Conservation (phyloP, 805 yeast genomes). For the Saccharomycopsis fibuligera region DNA sequence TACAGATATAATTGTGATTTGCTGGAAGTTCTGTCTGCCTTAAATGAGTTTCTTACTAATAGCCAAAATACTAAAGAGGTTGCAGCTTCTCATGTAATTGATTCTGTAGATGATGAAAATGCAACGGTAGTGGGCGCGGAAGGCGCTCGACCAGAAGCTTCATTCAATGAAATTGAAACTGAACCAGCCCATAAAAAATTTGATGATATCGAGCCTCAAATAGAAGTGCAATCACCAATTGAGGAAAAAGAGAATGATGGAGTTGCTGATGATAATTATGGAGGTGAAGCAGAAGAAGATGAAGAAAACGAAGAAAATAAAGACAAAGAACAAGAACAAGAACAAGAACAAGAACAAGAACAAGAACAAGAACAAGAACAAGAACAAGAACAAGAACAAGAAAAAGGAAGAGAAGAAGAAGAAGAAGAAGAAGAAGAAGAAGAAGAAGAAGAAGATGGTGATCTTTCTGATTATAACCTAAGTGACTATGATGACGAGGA, state of each 20-base stretch:
- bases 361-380: background rate
- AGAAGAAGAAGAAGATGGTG: slow-evolving; percentile 1
- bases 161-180: background rate
- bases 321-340: too few species aligned
- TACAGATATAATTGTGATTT: background rate
- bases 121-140: too few species aligned
- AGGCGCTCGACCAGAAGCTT: background rate
- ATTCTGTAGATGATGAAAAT: background rate
- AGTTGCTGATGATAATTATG: too few species aligned
- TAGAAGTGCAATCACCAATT: too few species aligned
- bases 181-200: too few species aligned
- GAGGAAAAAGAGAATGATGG: too few species aligned
- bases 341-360: background rate
- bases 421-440: slow-evolving; percentile 1
- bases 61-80: background rate
- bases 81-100: too few species aligned
- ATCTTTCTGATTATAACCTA: background rate
- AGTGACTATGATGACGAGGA: slow-evolving; percentile 2
- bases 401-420: background rate
- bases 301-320: too few species aligned
- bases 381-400: background rate
- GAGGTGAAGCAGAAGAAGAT: too few species aligned
- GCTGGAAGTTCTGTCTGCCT: background rate
- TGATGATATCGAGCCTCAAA: too few species aligned
- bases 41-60: background rate